Evolutionary conservation across 129 eudicot genomes (phyloP).

Genomic region (sunflower (Helianthus annuus)): HanXRQr2.0-SUNRISE NC_035447.2:9241005-9241504

Average conservation of each 20-base stretch:
- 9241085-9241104: background rate
- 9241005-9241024: background rate
- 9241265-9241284: background rate
- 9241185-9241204: background rate
- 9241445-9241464: background rate
- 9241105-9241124: background rate
- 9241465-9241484: background rate
- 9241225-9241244: background rate
- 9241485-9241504: constrained; percentile 12
- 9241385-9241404: constrained; percentile 4
- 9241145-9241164: background rate
- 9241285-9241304: background rate
- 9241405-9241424: constrained; percentile 2
- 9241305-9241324: background rate
- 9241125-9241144: background rate
- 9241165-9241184: too few relatives aligned
- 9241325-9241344: background rate
- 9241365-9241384: background rate
- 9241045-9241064: background rate
- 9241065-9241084: background rate
- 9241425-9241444: background rate
- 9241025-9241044: background rate
- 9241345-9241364: background rate
- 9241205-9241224: background rate
- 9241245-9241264: background rate